Conservation (phyloP, 1,284 basidiomycete genomes). For the Moniliophthora roreri region DNA sequence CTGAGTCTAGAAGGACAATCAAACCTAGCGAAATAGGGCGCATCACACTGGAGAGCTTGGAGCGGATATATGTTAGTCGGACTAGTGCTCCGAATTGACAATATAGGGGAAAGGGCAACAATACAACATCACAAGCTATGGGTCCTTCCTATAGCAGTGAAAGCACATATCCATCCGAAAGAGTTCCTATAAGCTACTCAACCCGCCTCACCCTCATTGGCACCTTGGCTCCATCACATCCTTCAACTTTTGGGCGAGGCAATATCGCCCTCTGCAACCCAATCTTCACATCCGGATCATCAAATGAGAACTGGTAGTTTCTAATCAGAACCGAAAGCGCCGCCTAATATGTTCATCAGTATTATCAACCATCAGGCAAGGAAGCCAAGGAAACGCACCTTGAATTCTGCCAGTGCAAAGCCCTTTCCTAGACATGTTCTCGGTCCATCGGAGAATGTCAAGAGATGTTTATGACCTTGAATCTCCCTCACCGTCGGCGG, state of each 20-base stretch:
- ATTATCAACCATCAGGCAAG: not conserved
- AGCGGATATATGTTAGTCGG: too few species aligned
- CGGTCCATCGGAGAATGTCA: constrained; percentile 51
- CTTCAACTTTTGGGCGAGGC: constrained; percentile 41
- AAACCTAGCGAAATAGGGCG: too few species aligned
- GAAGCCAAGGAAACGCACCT: constrained; percentile 35
- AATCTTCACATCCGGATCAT: constrained; percentile 38
- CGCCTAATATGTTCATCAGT: constrained; percentile 30
- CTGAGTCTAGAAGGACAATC: too few species aligned
- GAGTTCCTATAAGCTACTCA: not conserved
- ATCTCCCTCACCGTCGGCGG: constrained; percentile 31
- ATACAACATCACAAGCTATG: too few species aligned
- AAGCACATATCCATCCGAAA: too few species aligned
- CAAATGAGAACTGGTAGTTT: constrained; percentile 44
- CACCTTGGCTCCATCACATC: constrained; percentile 38
- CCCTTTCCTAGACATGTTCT: constrained; percentile 43
- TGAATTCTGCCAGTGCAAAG: constrained; percentile 47
- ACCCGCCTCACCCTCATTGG: constrained; percentile 34
- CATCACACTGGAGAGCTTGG: too few species aligned
- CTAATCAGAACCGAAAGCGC: constrained; percentile 44
- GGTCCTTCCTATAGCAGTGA: too few species aligned
- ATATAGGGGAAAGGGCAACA: too few species aligned
- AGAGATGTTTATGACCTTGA: constrained; percentile 38
- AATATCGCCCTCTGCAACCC: constrained; percentile 33
- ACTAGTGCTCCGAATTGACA: too few species aligned